Evolutionary conservation across 2,329 filamentous ascomycete genomes (phyloP).

Genomic region (Myrmaecium sp.): DNA sequence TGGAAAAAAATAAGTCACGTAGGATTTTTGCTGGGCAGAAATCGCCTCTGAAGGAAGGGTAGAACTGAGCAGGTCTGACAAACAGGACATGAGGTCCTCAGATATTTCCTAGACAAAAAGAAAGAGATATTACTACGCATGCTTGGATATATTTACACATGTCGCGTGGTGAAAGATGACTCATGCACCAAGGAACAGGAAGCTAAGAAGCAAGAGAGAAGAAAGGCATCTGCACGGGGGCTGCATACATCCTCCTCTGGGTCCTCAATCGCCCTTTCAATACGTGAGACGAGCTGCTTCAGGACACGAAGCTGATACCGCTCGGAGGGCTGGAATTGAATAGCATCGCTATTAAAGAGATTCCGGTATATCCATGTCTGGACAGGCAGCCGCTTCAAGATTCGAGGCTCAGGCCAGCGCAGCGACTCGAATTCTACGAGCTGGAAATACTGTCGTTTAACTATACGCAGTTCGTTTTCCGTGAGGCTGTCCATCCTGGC

Average conservation of each 20-base stretch:
- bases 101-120: conserved; percentile 52
- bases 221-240: conserved; percentile 12
- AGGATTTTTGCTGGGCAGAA: conserved; percentile 54
- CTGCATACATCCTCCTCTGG: conserved; percentile 73
- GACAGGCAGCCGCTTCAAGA: conserved; percentile 42
- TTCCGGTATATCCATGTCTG: conserved; percentile 50
- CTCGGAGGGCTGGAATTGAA: conserved; percentile 43
- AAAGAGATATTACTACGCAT: too few species aligned
- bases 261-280: conserved; percentile 61
- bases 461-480: too few species aligned
- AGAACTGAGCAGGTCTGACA: conserved; percentile 47
- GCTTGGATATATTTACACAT: too few species aligned
- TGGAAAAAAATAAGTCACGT: conserved; percentile 50
- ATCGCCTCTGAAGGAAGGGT: conserved; percentile 46
- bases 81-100: conserved; percentile 55
- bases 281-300: conserved; percentile 51
- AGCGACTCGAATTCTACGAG: conserved; percentile 44
- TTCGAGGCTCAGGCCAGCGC: conserved; percentile 41
- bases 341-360: conserved; percentile 45
- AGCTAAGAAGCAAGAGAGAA: conserved; percentile 7
- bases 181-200: too few species aligned
- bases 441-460: conserved; percentile 67
- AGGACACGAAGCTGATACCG: conserved; percentile 56
- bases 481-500: too few species aligned
- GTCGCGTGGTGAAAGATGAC: too few species aligned